Conservation (phyloP, 148 eudicot species). For the Drosera capensis region DNA sequence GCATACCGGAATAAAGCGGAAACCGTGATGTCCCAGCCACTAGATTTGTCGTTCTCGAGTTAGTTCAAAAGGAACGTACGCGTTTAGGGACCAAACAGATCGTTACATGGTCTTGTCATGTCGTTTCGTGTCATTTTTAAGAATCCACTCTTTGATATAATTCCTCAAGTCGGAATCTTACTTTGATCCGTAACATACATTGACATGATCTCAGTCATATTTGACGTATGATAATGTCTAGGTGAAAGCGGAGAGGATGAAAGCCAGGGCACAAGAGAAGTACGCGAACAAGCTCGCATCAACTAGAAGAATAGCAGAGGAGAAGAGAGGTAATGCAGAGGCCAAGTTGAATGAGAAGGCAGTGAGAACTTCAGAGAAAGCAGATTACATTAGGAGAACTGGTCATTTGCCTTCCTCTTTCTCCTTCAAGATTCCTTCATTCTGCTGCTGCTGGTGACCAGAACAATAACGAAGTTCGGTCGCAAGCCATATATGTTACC, state of each 20-base stretch:
- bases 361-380: constrained; percentile 68
- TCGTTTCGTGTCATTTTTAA: no score
- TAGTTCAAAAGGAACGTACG: no score
- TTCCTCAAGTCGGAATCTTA: no score
- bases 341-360: constrained; percentile 69
- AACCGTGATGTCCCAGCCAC: no score
- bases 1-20: no score
- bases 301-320: constrained; percentile 76
- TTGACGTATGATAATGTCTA: constrained; percentile 4
- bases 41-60: no score
- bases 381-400: constrained; percentile 83
- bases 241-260: constrained; percentile 81
- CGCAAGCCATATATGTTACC: no score
- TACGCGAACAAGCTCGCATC: constrained; percentile 60
- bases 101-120: no score
- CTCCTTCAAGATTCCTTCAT: constrained; percentile 71
- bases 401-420: constrained; percentile 81
- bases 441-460: constrained; percentile 52
- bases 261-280: constrained; percentile 84
- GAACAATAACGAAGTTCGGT: no score
- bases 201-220: background rate
- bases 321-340: constrained; percentile 80
- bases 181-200: no score
- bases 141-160: no score
- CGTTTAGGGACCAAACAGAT: no score